phyloP scores from a whole-genome alignment of 164 flowering plant species.

The Berberis thunbergii region DNA sequence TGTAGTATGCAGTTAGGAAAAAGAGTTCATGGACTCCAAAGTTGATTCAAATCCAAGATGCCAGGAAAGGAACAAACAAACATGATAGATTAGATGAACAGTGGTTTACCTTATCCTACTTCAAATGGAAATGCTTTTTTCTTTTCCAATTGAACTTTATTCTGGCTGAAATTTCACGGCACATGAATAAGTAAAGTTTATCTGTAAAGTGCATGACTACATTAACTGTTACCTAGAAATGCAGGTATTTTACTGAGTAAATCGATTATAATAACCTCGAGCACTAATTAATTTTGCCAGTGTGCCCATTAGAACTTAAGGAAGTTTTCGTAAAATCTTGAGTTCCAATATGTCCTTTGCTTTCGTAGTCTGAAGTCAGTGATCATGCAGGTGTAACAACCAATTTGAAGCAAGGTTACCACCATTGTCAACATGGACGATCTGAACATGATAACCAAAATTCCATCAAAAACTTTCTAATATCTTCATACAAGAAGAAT shows the following conservation, averaged over 20 bases:
- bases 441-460: constrained; percentile 42
- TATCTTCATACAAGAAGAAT: constrained; percentile 53
- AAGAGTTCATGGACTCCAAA: background rate
- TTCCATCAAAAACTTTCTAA: constrained; percentile 41
- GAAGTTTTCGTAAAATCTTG: too few relatives aligned
- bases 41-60: too few relatives aligned
- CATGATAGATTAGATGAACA: background rate
- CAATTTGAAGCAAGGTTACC: constrained; percentile 34
- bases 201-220: background rate
- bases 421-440: constrained; percentile 20
- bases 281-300: too few relatives aligned
- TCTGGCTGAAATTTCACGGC: background rate
- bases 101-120: background rate
- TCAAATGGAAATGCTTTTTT: background rate
- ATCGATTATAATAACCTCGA: background rate
- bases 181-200: constrained; percentile 3
- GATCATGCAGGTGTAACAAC: constrained; percentile 44
- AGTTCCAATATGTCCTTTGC: too few relatives aligned
- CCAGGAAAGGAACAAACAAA: background rate
- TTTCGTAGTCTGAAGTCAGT: too few relatives aligned
- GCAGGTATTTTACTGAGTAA: background rate
- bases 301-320: too few relatives aligned
- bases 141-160: background rate
- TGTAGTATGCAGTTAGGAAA: background rate
- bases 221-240: constrained; percentile 4